These are phyloP conservation scores for Aspergillus hortae DNA, from an alignment of 2,329 filamentous ascomycete genomes.

Conservation along the genomic window DNA sequence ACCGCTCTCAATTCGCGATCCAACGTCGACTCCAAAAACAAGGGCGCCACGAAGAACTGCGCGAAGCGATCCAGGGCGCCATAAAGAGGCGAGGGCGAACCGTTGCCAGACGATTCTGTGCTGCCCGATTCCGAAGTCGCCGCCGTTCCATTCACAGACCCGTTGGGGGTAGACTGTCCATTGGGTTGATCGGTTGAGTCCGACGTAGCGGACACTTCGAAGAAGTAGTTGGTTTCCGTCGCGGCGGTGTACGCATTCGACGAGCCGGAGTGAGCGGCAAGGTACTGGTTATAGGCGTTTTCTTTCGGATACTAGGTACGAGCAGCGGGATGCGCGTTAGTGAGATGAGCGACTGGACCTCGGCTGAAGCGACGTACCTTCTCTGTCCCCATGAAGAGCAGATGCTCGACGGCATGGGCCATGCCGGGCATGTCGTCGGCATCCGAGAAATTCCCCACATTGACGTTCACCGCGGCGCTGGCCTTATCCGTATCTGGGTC, in stretches of 20 bases:
- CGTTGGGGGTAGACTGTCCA: constrained; percentile 23
- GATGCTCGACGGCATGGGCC: constrained; percentile 93
- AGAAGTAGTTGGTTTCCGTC: constrained; percentile 96
- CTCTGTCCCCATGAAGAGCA: constrained; percentile 97
- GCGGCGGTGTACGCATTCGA: constrained; percentile 94
- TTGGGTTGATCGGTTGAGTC: constrained; percentile 36
- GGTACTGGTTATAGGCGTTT: constrained; percentile 92
- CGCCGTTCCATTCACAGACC: constrained; percentile 21
- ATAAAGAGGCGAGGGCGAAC: constrained; percentile 58
- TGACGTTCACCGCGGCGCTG: constrained; percentile 90
- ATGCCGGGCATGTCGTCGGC: constrained; percentile 86
- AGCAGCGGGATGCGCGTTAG: no score
- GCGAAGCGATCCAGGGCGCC: constrained; percentile 87
- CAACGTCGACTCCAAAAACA: constrained; percentile 79
- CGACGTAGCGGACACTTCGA: constrained; percentile 83
- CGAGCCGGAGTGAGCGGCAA: constrained; percentile 82
- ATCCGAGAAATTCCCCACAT: constrained; percentile 94
- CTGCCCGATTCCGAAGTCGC: constrained; percentile 11
- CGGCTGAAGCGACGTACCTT: constrained; percentile 55
- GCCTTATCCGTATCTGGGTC: constrained; percentile 96
- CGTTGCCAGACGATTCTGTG: constrained; percentile 19
- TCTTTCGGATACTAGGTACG: constrained; percentile 71
- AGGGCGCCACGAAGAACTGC: constrained; percentile 85
- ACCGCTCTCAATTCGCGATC: constrained; percentile 86
- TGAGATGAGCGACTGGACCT: neutral